phyloP scores from a whole-genome alignment of 2,329 filamentous ascomycete species.

The Colletotrichum falcatum region DNA sequence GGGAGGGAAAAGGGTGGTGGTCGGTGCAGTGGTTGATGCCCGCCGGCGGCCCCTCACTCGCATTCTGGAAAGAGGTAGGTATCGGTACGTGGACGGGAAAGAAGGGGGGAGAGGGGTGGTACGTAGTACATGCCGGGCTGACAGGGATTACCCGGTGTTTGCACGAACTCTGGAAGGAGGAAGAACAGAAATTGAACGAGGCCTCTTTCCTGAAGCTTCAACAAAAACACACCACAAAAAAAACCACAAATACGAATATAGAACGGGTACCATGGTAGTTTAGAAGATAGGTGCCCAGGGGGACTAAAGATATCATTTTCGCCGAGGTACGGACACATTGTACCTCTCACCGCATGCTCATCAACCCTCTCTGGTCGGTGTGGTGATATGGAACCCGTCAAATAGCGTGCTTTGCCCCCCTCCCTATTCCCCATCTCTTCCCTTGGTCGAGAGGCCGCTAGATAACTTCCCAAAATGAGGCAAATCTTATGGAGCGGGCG shows the following conservation, averaged over 20 bases:
- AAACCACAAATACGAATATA: too few species aligned
- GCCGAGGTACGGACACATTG: not conserved
- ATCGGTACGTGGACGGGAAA: constrained; percentile 1
- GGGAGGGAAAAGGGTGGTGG: constrained; percentile 31
- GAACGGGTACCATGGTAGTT: not conserved
- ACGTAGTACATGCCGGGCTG: not conserved
- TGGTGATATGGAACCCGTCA: constrained; percentile 38
- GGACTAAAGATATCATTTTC: not conserved
- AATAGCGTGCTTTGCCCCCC: constrained; percentile 33
- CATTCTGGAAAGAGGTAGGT: constrained; percentile 29
- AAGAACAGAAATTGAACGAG: not conserved
- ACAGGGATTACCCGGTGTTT: constrained; percentile 30
- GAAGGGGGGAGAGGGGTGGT: constrained; percentile 30
- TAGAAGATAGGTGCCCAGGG: not conserved
- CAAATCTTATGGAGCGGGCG: constrained; percentile 35
- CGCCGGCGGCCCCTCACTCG: constrained; percentile 18
- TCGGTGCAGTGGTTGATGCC: constrained; percentile 25
- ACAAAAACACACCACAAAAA: not conserved
- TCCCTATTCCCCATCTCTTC: constrained; percentile 22
- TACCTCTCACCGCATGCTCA: constrained; percentile 26
- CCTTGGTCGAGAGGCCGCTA: constrained; percentile 28
- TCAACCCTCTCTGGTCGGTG: constrained; percentile 21
- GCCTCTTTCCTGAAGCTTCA: not conserved
- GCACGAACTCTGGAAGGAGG: constrained; percentile 21
- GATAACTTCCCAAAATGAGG: constrained; percentile 35